A percentile compares a stretch with the other conserved stretches of the same genome.
Conservation (phyloP, 1,284 basidiomycete genomes). For the Cystobasidiaceae sp. region DNA sequence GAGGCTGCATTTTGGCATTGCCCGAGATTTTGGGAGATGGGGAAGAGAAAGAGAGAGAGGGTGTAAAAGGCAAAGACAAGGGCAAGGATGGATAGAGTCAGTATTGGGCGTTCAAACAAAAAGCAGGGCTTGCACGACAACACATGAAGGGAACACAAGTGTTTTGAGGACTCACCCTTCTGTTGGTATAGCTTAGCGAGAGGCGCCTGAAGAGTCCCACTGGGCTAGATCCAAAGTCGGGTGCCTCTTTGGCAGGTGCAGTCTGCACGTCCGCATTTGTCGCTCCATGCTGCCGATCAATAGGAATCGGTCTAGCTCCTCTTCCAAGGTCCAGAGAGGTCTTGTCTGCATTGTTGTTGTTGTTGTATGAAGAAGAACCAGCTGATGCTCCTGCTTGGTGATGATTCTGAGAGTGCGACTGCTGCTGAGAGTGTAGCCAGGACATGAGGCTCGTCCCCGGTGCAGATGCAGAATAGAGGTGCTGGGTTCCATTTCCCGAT, state of each 20-base stretch:
- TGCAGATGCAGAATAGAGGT: background rate
- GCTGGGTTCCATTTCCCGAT: no score
- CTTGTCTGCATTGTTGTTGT: background rate
- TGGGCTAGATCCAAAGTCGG: conserved; percentile 4
- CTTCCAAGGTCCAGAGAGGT: background rate
- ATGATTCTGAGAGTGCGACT: no score
- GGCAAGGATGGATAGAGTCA: no score
- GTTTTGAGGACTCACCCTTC: conserved; percentile 18
- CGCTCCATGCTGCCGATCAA: no score
- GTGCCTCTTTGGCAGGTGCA: no score
- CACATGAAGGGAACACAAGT: background rate
- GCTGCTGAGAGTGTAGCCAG: conserved; percentile 12
- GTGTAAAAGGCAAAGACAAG: background rate
- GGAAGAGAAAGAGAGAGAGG: background rate
- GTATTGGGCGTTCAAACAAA: no score
- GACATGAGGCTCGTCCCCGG: background rate
- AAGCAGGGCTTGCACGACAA: no score
- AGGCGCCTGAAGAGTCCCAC: conserved; percentile 23
- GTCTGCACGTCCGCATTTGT: no score
- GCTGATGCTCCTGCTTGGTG: no score
- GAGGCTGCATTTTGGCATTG: no score
- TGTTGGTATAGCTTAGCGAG: conserved; percentile 5
- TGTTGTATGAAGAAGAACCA: background rate
- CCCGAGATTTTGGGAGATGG: no score
- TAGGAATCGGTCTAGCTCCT: no score